phyloP scores from a whole-genome alignment of 306 rosid genomes.

The Begonia loranthoides region DNA sequence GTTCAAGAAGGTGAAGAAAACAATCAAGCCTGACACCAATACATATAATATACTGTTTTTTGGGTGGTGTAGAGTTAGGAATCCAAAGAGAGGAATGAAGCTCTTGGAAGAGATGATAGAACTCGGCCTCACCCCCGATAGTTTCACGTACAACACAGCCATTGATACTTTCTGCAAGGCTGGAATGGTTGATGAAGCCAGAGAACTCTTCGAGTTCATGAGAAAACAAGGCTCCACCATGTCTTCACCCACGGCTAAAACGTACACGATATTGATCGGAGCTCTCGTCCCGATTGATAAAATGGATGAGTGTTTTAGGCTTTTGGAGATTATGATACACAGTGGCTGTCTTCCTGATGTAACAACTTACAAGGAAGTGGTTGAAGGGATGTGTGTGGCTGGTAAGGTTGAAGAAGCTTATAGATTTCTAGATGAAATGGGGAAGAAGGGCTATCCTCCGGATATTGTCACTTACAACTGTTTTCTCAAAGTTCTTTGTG shows the following conservation, averaged over 20 bases:
- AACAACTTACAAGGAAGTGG: conserved; percentile 67
- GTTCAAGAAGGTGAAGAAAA: conserved; percentile 50
- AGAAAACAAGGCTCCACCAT: conserved; percentile 58
- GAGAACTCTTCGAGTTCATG: conserved; percentile 78
- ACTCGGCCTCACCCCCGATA: conserved; percentile 62
- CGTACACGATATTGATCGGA: conserved; percentile 61
- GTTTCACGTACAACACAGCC: conserved; percentile 70
- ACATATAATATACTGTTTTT: conserved; percentile 62
- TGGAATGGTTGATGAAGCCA: conserved; percentile 64
- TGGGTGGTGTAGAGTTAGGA: conserved; percentile 94
- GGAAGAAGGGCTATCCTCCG: conserved; percentile 81
- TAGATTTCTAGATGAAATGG: conserved; percentile 83
- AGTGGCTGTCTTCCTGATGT: conserved; percentile 91
- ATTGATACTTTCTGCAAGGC: conserved; percentile 68
- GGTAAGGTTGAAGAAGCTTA: conserved; percentile 68
- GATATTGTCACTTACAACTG: conserved; percentile 86
- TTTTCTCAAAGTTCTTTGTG: conserved; percentile 80
- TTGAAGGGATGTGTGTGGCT: conserved; percentile 79
- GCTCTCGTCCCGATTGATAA: conserved; percentile 57
- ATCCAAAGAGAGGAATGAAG: conserved; percentile 59
- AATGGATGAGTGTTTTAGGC: conserved; percentile 59
- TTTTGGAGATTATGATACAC: conserved; percentile 51
- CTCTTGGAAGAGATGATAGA: conserved; percentile 69
- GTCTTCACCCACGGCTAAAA: conserved; percentile 79
- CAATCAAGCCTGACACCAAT: conserved; percentile 48